Percentiles rank a stretch among this genome's conserved stretches.
phyloP scores from a whole-genome alignment of 164 flowering plant species.

The Liquidambar formosana region DNA sequence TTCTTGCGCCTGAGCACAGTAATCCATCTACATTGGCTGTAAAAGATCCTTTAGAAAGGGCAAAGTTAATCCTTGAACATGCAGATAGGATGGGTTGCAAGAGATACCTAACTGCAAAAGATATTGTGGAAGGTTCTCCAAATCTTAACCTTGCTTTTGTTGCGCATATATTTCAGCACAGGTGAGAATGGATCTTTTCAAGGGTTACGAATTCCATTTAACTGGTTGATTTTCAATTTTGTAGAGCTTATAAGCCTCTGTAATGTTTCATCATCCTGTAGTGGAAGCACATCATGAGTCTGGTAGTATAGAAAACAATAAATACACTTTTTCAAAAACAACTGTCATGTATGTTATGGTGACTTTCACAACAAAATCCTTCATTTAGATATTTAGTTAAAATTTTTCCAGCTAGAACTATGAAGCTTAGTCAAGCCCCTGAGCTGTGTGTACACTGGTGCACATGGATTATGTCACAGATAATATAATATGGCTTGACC shows the following conservation, averaged over 20 bases:
- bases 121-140: conserved; percentile 92
- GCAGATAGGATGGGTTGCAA: conserved; percentile 95
- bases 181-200: conserved; percentile 43
- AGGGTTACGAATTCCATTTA: neutral
- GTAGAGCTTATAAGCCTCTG: neutral
- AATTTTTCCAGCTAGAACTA: too few relatives aligned
- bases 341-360: too few relatives aligned
- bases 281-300: neutral
- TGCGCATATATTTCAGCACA: conserved; percentile 90
- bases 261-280: neutral
- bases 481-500: too few relatives aligned
- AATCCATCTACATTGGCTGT: conserved; percentile 60
- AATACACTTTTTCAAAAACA: too few relatives aligned
- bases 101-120: conserved; percentile 85
- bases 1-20: conserved; percentile 83
- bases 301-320: too few relatives aligned
- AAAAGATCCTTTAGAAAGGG: conserved; percentile 63
- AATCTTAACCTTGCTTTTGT: conserved; percentile 94
- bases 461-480: too few relatives aligned
- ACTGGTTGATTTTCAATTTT: neutral
- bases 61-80: conserved; percentile 80
- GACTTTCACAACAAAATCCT: too few relatives aligned
- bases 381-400: too few relatives aligned
- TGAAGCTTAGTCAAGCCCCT: too few relatives aligned
- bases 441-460: too few relatives aligned